Base-by-base conservation (phyloP, 257 asterid genomes). In the Eustoma russellianum region DNA sequence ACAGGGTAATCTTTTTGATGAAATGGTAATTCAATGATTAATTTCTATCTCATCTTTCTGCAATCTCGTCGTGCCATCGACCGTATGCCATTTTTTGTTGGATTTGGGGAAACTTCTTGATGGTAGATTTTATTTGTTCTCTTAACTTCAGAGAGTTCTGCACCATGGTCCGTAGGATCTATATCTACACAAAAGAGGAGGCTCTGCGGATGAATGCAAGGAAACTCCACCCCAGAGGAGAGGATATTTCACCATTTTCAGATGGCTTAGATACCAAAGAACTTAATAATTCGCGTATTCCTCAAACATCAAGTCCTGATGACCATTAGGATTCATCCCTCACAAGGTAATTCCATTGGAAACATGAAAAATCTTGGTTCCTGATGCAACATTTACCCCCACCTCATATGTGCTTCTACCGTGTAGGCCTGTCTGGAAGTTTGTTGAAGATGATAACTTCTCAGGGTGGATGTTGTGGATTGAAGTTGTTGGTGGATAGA, bases 151-250 rank as follows among this genome's bases (percentile, higher is more conserved):
- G 97, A 10, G 97, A 88, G 69, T 88, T 88, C 59, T 82, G 94
- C 69, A 70, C 73, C 52, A 88, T 88, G 95, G 97, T 77, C 33
- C 86, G 77, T 60, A 88, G 85, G 76, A 80, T 88, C 65, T 74
- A 68, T 57, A 85, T 88, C 67, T 82, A 80, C 17, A 80, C 92
- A 6, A 88, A 82, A 68, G 95, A 85, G 53, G 97, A 85, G 73
- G 88, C 78, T 33, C 94, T 80, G 59, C 69, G 78, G 44, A 81
- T 88, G 96, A 80, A 68, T 63, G 86, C 93, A 5, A 83, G 93
- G 65, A 77, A 86, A 33, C 71, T 80, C 46, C 76, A 55, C 61
- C 68, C 84, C 6, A 79, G 77, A 76, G 86, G 75, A 5, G 95
- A 85, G 58, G 94, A 85, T 60, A 75, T 59, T 54, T 80, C 92